These are phyloP conservation scores for Cyberlindnera petersonii DNA, from an alignment of 805 yeast species.

Conservation along the genomic window DNA sequence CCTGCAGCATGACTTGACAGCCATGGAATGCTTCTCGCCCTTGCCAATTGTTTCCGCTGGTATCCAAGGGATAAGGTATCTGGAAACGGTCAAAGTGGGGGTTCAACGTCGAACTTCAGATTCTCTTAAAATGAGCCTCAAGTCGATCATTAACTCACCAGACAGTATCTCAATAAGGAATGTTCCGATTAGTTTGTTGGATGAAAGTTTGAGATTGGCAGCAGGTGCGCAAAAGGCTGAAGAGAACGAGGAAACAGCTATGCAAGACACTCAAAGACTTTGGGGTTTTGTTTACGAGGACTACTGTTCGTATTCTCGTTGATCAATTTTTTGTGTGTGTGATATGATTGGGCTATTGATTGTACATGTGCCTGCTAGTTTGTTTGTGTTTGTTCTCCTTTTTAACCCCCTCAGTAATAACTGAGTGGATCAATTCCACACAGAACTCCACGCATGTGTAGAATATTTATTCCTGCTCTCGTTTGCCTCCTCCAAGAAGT, in stretches of 20 bases:
- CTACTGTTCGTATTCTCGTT: constrained; percentile 6
- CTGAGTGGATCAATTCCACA: background rate
- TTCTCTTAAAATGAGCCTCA: constrained; percentile 10
- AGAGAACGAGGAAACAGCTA: background rate
- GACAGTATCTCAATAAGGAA: background rate
- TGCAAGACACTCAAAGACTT: background rate
- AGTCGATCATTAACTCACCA: constrained; percentile 9
- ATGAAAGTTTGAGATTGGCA: constrained; percentile 6
- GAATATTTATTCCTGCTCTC: too few species aligned
- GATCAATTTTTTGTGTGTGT: background rate
- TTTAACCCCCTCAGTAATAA: background rate
- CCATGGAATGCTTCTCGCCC: constrained; percentile 13
- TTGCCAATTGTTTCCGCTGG: constrained; percentile 4
- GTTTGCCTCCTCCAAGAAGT: too few species aligned
- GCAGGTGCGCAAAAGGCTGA: constrained; percentile 1
- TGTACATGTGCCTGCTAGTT: background rate
- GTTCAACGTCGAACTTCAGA: constrained; percentile 4
- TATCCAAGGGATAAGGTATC: constrained; percentile 2
- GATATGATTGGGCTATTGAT: background rate
- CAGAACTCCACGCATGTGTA: too few species aligned
- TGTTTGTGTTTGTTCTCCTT: background rate
- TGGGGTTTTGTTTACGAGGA: constrained; percentile 7
- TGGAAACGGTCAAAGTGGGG: background rate
- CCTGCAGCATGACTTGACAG: constrained; percentile 3
- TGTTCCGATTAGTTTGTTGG: constrained; percentile 2